Evolutionary conservation across 306 rosid species (phyloP), one percentile per base, ranked within the genome.

Genomic region (Prinsepia uniflora): DNA sequence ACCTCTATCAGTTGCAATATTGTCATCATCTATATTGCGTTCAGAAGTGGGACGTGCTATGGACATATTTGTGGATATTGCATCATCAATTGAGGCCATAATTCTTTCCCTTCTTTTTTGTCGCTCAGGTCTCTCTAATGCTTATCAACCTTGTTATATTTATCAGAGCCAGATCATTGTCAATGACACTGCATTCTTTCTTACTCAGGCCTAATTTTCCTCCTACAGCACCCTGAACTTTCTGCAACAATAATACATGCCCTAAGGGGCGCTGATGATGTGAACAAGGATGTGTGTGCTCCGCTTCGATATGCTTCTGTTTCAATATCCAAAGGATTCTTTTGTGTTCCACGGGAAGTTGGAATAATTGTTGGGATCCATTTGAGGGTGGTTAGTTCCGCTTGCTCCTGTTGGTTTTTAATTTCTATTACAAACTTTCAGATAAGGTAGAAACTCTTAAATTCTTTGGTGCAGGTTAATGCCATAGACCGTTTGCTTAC

Each of bases 231-330:
- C 70, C 89, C 94, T 5, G 99, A 91, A 71, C 88, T 91, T 79
- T 87, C 92, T 63, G 81, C 87, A 48, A 89, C 95, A 68, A 67
- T 94, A 76, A 80, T 91, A 67, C 84, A 72, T 86, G 87, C 95
- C 68, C 83, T 94, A 68, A 79, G 76, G 78, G 91, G 90, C 75
- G 91, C 78, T 73, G 84, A 82, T 63, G 84, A 77, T 67, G 79
- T 85, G 75, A 81, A 82, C 75, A 87, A 83, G 86, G 97, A 87
- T 81, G 86, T 77, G 46, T 89, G 96, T 73, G 76, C 84, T 82
- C 96, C 97, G 52, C 96, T 94, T 76, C 92, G 95, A 77, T 94
- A 94, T 85, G 96, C 96, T 54, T 86, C 96, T 10, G 78, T 88
- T 82, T 84, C 92, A 74, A 79, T 89, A 71, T 75, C 92, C n/a